Base-by-base conservation (phyloP, 1,284 basidiomycete genomes). In the Ustilago xerochloae region DNA sequence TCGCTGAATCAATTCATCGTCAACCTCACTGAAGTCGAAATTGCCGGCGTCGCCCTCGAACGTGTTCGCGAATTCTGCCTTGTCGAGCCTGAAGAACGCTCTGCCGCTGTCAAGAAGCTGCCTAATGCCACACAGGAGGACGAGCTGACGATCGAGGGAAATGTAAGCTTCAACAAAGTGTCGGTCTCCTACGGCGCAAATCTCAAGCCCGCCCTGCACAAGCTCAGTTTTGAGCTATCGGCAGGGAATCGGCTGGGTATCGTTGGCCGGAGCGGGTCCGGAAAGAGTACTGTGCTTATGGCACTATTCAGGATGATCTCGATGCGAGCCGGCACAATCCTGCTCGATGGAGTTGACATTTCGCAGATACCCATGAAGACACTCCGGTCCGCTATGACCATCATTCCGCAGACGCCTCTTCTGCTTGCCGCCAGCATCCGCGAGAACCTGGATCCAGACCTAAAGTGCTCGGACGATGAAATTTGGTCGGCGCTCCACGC, bases 1-100 rank as follows among this genome's bases (percentile, higher is more conserved):
- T 13, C 46, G 30, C 52, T 83, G 36, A 78, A 74, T 43, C 32
- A 54, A 28, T 46, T 32, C 20, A 47, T 82, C 4, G 50, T 82
- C 49, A 62, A 74, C 30, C 83, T 79, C 63, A 83, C 82, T 22
- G 72, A 79, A 16, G 72, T 79, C n/a, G 85, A 85, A 56, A 85
- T 85, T 53, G 83, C 80, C 0, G 74, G 77, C 9, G 81, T 85
- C 9, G 81, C 83, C 2, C 60, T 85, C 16, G 84, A 83, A 46
- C 71, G 85, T 4, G 66, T 85, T 18, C 75, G 74, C 30, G 80
- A 84, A 46, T n/a, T n/a, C n/a, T n/a, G n/a, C n/a, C n/a, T n/a
- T n/a, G n/a, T n/a, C n/a, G n/a, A n/a, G n/a, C n/a, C n/a, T n/a
- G n/a, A n/a, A n/a, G n/a, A n/a, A n/a, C n/a, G n/a, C n/a, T n/a